Conservation (phyloP, 169 alveolate species). For the Plasmodium adleri region DNA sequence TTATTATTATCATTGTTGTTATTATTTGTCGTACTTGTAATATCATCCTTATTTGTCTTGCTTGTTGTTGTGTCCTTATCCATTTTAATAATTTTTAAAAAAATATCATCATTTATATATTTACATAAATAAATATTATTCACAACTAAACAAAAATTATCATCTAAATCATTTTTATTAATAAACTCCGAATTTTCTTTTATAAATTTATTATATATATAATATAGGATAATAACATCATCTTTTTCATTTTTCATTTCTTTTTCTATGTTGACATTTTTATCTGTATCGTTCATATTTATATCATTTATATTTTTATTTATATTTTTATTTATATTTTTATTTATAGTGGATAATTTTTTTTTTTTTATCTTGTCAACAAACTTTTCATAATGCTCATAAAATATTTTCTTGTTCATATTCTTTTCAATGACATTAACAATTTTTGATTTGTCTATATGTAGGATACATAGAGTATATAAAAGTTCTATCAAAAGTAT, state of each 20-base stretch:
- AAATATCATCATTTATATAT: conserved; percentile 42
- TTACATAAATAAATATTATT: conserved; percentile 32
- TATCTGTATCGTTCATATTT: conserved; percentile 7
- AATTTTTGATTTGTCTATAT: conserved; percentile 34
- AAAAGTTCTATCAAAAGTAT: conserved; percentile 25
- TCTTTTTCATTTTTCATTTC: conserved; percentile 31
- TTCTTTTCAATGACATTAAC: conserved; percentile 37
- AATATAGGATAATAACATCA: conserved; percentile 48
- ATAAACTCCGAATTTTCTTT: background rate
- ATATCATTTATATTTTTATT: background rate
- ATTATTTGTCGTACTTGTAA: no score
- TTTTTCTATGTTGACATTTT: conserved; percentile 2
- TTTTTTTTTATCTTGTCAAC: no score
- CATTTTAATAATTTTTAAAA: conserved; percentile 25
- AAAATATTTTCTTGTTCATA: background rate
- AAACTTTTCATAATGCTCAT: conserved; percentile 19
- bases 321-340: conserved; percentile 18
- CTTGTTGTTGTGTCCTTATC: background rate
- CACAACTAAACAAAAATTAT: background rate
- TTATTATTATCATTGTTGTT: no score
- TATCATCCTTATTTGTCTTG: no score
- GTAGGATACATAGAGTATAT: conserved; percentile 38
- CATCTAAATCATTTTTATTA: conserved; percentile 4
- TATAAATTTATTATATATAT: conserved; percentile 31
- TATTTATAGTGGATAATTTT: background rate